Conservation (phyloP, 495 filamentous ascomycete species). For the Penicillium steckii region DNA sequence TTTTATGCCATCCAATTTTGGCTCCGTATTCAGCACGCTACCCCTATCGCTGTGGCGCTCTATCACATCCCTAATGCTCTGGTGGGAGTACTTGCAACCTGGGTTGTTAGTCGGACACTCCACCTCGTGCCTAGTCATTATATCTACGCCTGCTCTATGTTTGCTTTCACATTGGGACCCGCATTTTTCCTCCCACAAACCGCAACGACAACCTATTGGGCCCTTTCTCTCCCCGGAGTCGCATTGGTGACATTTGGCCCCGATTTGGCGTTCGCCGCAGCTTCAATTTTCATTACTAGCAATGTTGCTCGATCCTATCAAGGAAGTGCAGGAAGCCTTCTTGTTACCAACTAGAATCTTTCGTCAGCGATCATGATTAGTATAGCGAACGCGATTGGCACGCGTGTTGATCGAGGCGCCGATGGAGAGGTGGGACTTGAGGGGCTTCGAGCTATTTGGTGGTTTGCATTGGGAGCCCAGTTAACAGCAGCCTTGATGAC, state of each 20-base stretch:
- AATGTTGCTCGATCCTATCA: slow-evolving; percentile 31
- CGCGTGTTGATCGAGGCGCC: slow-evolving; percentile 31
- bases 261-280: slow-evolving; percentile 32
- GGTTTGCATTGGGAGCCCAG: slow-evolving; percentile 42
- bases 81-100: slow-evolving; percentile 41
- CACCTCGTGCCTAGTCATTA: slow-evolving; percentile 46
- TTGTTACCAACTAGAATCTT: slow-evolving; percentile 29
- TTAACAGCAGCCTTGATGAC: slow-evolving; percentile 39
- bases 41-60: slow-evolving; percentile 36
- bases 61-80: slow-evolving; percentile 45
- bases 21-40: slow-evolving; percentile 38
- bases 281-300: slow-evolving; percentile 32
- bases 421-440: slow-evolving; percentile 37
- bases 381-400: slow-evolving; percentile 44
- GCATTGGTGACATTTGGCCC: slow-evolving; percentile 28
- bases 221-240: slow-evolving; percentile 28
- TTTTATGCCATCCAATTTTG: slow-evolving; percentile 51
- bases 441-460: slow-evolving; percentile 45
- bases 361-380: slow-evolving; percentile 43
- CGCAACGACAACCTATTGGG: slow-evolving; percentile 26
- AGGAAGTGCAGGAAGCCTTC: slow-evolving; percentile 25
- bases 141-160: slow-evolving; percentile 36
- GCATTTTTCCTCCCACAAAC: slow-evolving; percentile 33
- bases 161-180: slow-evolving; percentile 29
- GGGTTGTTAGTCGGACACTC: slow-evolving; percentile 39